These are phyloP conservation scores for Leccinum fibrillosum DNA, from an alignment of 768 basidiomycete species.

Conservation along the genomic window DNA sequence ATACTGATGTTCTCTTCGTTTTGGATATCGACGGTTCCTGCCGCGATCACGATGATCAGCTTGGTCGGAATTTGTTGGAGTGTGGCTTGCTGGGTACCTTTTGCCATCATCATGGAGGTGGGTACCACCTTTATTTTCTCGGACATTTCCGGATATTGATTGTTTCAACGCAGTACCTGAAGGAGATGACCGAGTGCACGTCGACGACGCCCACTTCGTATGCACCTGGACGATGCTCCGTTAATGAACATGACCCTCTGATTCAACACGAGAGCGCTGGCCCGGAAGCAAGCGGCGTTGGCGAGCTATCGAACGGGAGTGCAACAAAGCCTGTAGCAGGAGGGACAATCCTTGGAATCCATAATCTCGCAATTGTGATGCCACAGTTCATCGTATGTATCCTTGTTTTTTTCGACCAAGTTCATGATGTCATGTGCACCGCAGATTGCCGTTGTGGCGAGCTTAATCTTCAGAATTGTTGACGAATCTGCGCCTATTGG, in stretches of 20 bases:
- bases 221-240: conserved; percentile 32
- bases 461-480: conserved; percentile 78
- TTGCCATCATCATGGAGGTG: conserved; percentile 97
- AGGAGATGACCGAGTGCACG: conserved; percentile 54
- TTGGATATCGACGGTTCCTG: conserved; percentile 70
- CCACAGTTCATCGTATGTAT: conserved; percentile 86
- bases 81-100: conserved; percentile 97
- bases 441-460: conserved; percentile 83
- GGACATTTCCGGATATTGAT: conserved; percentile 2
- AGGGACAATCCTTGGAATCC: conserved; percentile 91
- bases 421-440: not conserved
- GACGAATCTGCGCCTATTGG: conserved; percentile 43
- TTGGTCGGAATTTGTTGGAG: conserved; percentile 94
- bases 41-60: conserved; percentile 81
- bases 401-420: not conserved
- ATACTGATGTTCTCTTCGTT: conserved; percentile 80
- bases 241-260: conserved; percentile 47
- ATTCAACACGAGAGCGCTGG: conserved; percentile 45
- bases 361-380: conserved; percentile 92
- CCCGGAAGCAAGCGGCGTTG: conserved; percentile 44
- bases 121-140: conserved; percentile 41
- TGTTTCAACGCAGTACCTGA: conserved; percentile 51
- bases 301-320: conserved; percentile 15
- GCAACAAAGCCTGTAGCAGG: conserved; percentile 61
- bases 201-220: conserved; percentile 11